phyloP scores from a whole-genome alignment of 2,329 filamentous ascomycete genomes.

The Alternaria triticimaculans region DNA sequence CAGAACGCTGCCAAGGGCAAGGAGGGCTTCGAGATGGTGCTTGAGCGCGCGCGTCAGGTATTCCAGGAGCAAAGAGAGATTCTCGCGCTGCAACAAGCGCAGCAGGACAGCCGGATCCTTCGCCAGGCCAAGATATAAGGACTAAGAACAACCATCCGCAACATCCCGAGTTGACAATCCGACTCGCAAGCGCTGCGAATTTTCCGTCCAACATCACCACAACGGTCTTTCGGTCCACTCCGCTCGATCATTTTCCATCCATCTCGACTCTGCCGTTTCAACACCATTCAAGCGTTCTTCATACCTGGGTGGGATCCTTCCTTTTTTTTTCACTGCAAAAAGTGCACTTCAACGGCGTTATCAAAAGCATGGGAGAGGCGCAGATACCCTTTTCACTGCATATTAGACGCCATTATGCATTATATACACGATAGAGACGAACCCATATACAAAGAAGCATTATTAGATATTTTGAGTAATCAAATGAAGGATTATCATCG shows the following conservation, averaged over 20 bases:
- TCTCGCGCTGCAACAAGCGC: conserved; percentile 54
- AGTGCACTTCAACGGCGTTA: conserved; percentile 9
- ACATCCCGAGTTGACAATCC: neutral
- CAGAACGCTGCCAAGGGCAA: conserved; percentile 91
- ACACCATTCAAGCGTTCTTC: neutral
- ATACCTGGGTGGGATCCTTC: neutral
- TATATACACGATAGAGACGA: conserved; percentile 13
- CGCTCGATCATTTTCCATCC: neutral
- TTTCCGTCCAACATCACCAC: neutral
- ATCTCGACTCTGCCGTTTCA: conserved; percentile 7
- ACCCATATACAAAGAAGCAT: neutral
- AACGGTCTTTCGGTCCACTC: neutral
- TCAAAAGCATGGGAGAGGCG: conserved; percentile 16
- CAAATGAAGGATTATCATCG: neutral
- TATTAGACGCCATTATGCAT: conserved; percentile 7
- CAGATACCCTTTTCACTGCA: conserved; percentile 14
- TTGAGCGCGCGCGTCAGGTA: conserved; percentile 89
- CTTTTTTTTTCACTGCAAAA: neutral
- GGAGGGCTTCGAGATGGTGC: conserved; percentile 93
- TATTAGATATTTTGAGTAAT: neutral
- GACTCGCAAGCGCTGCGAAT: conserved; percentile 6
- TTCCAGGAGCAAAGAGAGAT: conserved; percentile 87
- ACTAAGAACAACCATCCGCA: too few species aligned
- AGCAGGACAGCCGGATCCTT: conserved; percentile 47
- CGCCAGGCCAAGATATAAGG: conserved; percentile 41